Percentiles rank a stretch among this genome's conserved stretches.
phyloP scores from a whole-genome alignment of 2,329 filamentous ascomycete species.

The Fusarium keratoplasticum region DNA sequence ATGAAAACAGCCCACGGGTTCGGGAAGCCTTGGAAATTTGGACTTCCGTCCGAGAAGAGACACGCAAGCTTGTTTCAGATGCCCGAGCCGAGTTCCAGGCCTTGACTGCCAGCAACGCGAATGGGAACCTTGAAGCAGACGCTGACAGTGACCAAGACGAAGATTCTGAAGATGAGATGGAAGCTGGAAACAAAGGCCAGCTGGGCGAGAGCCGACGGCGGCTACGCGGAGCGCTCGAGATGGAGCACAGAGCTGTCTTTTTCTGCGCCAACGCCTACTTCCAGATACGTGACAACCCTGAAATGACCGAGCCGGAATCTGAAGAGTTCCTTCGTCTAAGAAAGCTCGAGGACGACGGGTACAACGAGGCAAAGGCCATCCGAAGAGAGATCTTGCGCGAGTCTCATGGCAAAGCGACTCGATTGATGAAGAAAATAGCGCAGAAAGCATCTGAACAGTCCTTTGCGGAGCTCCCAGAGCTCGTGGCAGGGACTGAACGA shows the following conservation, averaged over 20 bases:
- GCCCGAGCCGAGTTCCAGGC: constrained; percentile 70
- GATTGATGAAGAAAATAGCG: constrained; percentile 72
- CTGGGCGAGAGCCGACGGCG: constrained; percentile 70
- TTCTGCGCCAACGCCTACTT: constrained; percentile 87
- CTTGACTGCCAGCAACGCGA: constrained; percentile 53
- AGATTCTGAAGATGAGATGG: constrained; percentile 51
- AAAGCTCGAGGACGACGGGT: constrained; percentile 76
- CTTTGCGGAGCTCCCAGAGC: constrained; percentile 73
- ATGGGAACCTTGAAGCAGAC: constrained; percentile 6
- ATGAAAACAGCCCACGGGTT: constrained; percentile 78
- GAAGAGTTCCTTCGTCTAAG: constrained; percentile 75
- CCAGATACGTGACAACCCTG: constrained; percentile 80
- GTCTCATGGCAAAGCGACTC: constrained; percentile 49
- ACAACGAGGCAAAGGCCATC: constrained; percentile 81
- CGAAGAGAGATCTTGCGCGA: constrained; percentile 82
- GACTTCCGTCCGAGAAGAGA: constrained; percentile 65
- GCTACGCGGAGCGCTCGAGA: constrained; percentile 78
- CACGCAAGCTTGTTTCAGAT: constrained; percentile 66
- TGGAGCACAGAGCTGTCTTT: constrained; percentile 85
- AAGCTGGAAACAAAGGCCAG: constrained; percentile 52
- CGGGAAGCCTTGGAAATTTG: constrained; percentile 78
- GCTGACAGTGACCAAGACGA: constrained; percentile 13
- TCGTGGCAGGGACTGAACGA: constrained; percentile 60
- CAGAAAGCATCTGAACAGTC: constrained; percentile 62
- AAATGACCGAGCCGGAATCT: constrained; percentile 73